Percentiles rank a stretch among this genome's conserved stretches.
These are phyloP conservation scores for Neurospora tetrasperma DNA, from an alignment of 495 filamentous ascomycete species.

Conservation along the genomic window DNA sequence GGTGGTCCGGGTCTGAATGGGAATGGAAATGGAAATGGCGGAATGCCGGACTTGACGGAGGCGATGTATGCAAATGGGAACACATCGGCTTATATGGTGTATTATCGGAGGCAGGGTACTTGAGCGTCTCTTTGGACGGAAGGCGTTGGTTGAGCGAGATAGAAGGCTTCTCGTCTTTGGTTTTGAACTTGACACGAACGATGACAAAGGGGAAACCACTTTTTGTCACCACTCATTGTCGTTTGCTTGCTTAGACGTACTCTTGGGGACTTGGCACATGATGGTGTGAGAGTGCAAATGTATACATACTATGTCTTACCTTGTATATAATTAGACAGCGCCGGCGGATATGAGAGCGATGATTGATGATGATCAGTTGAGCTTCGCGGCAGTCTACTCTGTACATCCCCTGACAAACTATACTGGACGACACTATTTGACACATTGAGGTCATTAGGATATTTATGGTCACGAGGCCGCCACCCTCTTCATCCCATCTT, in stretches of 20 bases:
- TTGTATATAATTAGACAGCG: neutral
- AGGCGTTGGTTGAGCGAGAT: neutral
- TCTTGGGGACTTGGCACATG: neutral
- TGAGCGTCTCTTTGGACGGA: neutral
- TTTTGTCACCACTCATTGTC: neutral
- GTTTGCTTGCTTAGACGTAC: neutral
- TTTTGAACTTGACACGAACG: neutral
- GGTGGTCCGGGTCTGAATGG: neutral
- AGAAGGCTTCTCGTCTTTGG: neutral
- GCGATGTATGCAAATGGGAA: conserved; percentile 12
- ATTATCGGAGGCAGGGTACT: conserved; percentile 15
- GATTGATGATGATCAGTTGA: neutral
- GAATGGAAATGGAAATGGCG: conserved; percentile 7
- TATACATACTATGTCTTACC: neutral
- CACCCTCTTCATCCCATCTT: neutral
- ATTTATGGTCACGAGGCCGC: neutral
- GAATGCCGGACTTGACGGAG: conserved; percentile 9
- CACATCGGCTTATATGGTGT: conserved; percentile 21
- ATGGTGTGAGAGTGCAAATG: neutral
- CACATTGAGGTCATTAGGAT: neutral
- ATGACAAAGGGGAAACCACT: neutral
- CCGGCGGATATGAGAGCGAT: neutral
- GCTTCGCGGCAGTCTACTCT: neutral
- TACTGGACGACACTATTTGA: too few relatives aligned
- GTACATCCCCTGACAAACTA: neutral